These are phyloP conservation scores for Daedalea quercina DNA, from an alignment of 768 basidiomycete genomes.

Conservation along the genomic window DNA sequence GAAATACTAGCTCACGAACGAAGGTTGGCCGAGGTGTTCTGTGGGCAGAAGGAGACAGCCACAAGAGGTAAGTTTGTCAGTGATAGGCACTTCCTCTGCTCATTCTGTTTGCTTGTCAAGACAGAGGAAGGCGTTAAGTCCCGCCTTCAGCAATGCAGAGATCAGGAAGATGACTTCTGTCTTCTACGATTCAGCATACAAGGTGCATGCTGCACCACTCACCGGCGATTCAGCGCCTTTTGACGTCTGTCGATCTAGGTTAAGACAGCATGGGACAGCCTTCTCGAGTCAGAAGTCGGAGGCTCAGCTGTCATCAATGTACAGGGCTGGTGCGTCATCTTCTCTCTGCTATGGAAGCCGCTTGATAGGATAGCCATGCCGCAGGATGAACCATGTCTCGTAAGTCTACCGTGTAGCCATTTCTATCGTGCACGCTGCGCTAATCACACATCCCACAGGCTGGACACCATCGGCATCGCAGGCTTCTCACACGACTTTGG, in stretches of 20 bases:
- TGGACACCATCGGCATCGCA: conserved; percentile 53
- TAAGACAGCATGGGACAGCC: conserved; percentile 27
- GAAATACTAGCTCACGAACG: no score
- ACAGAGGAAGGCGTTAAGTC: conserved; percentile 43
- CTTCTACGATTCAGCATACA: conserved; percentile 46
- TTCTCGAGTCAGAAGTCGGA: conserved; percentile 16
- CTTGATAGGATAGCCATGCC: neutral
- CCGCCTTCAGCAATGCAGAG: conserved; percentile 46
- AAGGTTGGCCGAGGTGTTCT: conserved; percentile 30
- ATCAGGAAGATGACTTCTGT: conserved; percentile 39
- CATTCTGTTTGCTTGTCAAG: conserved; percentile 23
- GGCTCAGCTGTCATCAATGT: conserved; percentile 36
- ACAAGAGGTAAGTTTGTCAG: conserved; percentile 27
- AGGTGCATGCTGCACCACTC: conserved; percentile 24
- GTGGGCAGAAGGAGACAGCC: conserved; percentile 35
- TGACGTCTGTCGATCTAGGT: conserved; percentile 18
- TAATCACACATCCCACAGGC: conserved; percentile 22
- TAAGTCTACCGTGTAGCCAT: conserved; percentile 12
- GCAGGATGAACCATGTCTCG: conserved; percentile 40
- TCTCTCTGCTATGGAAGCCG: neutral
- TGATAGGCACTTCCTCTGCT: conserved; percentile 13
- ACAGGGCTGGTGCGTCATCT: conserved; percentile 29
- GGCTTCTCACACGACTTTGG: conserved; percentile 56
- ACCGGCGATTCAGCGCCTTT: neutral
- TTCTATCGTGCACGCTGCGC: neutral